Evolutionary conservation across 352 stramenopile species (phyloP).

Genomic region (Phytopythium boreale): DNA sequence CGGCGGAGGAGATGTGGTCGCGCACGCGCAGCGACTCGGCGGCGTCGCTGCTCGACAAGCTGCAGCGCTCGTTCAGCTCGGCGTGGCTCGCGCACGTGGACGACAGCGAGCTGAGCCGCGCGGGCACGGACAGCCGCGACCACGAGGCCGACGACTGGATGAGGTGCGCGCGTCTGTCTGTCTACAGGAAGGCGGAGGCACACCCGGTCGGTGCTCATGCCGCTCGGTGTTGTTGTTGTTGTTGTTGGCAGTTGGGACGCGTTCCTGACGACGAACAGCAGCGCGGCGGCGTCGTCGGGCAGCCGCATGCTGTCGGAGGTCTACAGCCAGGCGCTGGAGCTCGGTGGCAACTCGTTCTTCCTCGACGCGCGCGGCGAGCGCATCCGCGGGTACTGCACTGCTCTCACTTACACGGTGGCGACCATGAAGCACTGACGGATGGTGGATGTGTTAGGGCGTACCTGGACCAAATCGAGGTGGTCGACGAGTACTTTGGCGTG

Average conservation of each 20-base stretch:
- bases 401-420: background rate
- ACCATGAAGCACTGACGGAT: background rate
- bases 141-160: conserved; percentile 23
- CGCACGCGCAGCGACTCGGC: conserved; percentile 12
- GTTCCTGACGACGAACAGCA: conserved; percentile 38
- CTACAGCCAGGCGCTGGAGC: conserved; percentile 78
- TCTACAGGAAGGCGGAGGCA: too few species aligned
- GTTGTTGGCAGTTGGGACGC: conserved; percentile 30
- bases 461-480: conserved; percentile 41
- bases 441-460: conserved; percentile 23
- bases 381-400: conserved; percentile 26
- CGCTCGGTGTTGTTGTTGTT: conserved; percentile 2
- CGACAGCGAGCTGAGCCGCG: conserved; percentile 6
- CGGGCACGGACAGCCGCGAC: conserved; percentile 1
- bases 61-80: conserved; percentile 52
- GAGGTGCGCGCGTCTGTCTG: conserved; percentile 19
- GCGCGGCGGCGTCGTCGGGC: conserved; percentile 51
- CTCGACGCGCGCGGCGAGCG: conserved; percentile 49
- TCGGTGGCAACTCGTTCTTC: conserved; percentile 65
- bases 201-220: background rate
- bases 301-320: conserved; percentile 76
- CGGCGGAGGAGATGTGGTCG: background rate
- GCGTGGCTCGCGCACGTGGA: conserved; percentile 19
- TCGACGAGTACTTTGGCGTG: conserved; percentile 58
- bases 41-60: conserved; percentile 42